Percentiles rank a stretch among this genome's conserved stretches.
Evolutionary conservation across 2,329 filamentous ascomycete species (phyloP).

Genomic region (Diaporthe batatas): DNA sequence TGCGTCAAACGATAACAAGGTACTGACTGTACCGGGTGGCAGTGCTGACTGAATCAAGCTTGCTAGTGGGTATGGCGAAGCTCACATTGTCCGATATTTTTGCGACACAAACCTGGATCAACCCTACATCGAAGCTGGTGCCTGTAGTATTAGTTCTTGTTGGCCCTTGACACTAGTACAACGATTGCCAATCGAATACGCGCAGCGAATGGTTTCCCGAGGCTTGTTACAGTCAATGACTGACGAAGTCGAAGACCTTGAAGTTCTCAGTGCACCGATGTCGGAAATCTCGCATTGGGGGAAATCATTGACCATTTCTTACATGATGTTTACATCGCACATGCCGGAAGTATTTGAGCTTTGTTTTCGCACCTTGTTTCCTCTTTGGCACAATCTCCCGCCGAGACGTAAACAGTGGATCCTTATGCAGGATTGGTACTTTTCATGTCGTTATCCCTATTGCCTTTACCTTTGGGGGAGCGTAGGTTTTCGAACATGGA

Average conservation of each 20-base stretch:
- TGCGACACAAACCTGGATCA: not conserved
- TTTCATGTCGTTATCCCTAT: too few species aligned
- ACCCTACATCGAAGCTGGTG: not conserved
- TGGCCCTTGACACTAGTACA: too few species aligned
- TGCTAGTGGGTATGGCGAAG: rapidly evolving
- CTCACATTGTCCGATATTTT: not conserved
- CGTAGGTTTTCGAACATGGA: too few species aligned
- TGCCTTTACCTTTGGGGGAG: not conserved
- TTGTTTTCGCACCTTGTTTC: not conserved
- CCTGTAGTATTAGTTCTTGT: too few species aligned
- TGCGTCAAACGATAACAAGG: not conserved
- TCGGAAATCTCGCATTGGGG: too few species aligned
- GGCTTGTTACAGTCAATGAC: not conserved
- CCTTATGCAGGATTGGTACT: not conserved
- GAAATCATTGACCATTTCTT: not conserved
- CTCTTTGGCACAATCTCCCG: not conserved
- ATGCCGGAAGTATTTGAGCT: not conserved
- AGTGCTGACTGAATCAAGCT: not conserved
- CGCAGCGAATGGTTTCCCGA: not conserved
- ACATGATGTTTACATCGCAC: rapidly evolving
- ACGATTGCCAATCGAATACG: not conserved
- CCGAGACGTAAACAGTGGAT: not conserved
- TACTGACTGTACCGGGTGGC: not conserved
- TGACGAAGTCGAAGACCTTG: not conserved
- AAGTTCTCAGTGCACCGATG: not conserved